A percentile compares a stretch with the other conserved stretches of the same genome.
Conservation (phyloP, 768 basidiomycete genomes). For the Kockovaella imperatae region DNA sequence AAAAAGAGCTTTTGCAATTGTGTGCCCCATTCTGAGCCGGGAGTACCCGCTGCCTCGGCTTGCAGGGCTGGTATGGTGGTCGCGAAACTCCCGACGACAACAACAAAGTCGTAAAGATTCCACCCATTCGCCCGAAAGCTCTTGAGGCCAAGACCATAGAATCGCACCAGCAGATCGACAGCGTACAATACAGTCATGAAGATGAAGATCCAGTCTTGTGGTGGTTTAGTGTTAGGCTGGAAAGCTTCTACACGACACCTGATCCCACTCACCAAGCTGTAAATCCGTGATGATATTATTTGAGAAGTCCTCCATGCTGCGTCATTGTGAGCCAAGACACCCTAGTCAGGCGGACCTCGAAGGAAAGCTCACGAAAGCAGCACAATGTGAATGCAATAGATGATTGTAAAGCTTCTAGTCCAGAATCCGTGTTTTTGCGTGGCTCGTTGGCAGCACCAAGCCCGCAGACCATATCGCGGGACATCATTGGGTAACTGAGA, state of each 20-base stretch:
- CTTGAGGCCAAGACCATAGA: slow-evolving; percentile 71
- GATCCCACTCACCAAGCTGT: slow-evolving; percentile 4
- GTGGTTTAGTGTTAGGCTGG: too few relatives aligned
- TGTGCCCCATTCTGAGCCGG: slow-evolving; percentile 20
- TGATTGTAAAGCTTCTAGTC: slow-evolving; percentile 66
- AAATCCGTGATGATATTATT: slow-evolving; percentile 50
- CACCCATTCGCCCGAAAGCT: slow-evolving; percentile 86
- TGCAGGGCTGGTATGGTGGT: slow-evolving; percentile 68
- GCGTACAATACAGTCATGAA: slow-evolving; percentile 63
- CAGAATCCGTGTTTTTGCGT: slow-evolving; percentile 90
- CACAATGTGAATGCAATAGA: slow-evolving; percentile 74
- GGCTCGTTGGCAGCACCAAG: slow-evolving; percentile 89
- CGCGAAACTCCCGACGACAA: slow-evolving; percentile 69
- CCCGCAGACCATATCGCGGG: slow-evolving; percentile 54
- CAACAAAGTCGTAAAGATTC: slow-evolving; percentile 83
- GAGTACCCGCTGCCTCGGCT: slow-evolving; percentile 16
- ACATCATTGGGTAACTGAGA: slow-evolving; percentile 66
- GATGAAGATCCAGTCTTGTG: slow-evolving; percentile 74
- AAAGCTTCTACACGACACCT: background rate
- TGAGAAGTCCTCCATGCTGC: slow-evolving; percentile 72
- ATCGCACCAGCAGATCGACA: slow-evolving; percentile 67
- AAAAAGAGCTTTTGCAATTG: slow-evolving; percentile 60
- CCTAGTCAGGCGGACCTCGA: too few relatives aligned
- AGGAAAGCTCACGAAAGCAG: slow-evolving; percentile 55
- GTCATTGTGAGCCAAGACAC: too few relatives aligned